Evolutionary conservation across 768 basidiomycete species (phyloP).

Genomic region (Boletus vermiculosoides): DNA sequence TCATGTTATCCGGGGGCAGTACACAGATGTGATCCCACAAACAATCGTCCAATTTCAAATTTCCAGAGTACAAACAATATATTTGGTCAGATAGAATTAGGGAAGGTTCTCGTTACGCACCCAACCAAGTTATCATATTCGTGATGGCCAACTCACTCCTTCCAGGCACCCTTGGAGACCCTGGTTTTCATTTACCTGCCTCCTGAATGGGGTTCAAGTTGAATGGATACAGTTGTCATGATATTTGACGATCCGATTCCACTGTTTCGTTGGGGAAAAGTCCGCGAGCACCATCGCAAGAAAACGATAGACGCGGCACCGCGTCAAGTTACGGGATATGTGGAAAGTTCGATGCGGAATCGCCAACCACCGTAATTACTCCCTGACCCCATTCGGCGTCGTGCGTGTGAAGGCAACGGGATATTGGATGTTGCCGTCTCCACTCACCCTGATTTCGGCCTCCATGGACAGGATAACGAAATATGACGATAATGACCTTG

Average conservation of each 20-base stretch:
- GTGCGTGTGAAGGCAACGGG: not conserved
- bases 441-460: constrained; percentile 1
- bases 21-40: not conserved
- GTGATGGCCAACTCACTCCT: not conserved
- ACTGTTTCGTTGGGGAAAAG: not conserved
- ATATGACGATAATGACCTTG: not conserved
- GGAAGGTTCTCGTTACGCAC: not conserved
- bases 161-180: not conserved
- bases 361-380: not conserved
- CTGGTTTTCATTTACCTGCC: not conserved
- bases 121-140: not conserved
- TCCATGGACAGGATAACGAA: not conserved
- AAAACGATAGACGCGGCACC: not conserved
- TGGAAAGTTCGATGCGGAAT: constrained; percentile 9
- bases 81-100: constrained; percentile 3
- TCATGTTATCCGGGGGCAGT: not conserved
- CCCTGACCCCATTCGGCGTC: not conserved
- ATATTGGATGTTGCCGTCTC: not conserved
- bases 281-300: not conserved
- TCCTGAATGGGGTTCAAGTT: not conserved
- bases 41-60: not conserved
- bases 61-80: constrained; percentile 1
- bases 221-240: not conserved
- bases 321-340: not conserved
- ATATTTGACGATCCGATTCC: constrained; percentile 15